Conservation (phyloP, 2,329 filamentous ascomycete species). For the Huntiella omanensis region DNA sequence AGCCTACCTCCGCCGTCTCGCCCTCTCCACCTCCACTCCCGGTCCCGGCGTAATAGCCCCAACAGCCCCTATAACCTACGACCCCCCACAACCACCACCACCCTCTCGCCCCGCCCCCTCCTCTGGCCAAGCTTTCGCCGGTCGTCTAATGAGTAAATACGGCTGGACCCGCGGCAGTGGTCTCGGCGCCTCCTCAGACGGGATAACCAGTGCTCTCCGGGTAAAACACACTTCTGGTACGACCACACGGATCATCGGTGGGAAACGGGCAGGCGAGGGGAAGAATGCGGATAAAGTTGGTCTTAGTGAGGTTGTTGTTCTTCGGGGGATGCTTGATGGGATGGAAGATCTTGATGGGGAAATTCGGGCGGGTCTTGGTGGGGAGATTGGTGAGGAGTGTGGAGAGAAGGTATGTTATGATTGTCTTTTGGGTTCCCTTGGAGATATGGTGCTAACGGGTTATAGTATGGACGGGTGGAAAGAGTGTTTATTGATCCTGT, state of each 20-base stretch:
- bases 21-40: conserved; percentile 28
- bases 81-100: conserved; percentile 17
- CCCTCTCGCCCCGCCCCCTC: conserved; percentile 15
- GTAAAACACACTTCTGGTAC: conserved; percentile 49
- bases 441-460: conserved; percentile 3
- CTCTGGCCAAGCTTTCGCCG: conserved; percentile 51
- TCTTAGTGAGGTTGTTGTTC: conserved; percentile 57
- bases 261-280: conserved; percentile 33
- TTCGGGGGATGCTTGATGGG: conserved; percentile 70
- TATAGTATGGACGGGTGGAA: conserved; percentile 64
- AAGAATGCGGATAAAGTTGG: conserved; percentile 36
- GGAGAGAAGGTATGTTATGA: conserved; percentile 44
- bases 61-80: conserved; percentile 36
- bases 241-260: conserved; percentile 65
- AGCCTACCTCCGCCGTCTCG: conserved; percentile 44
- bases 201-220: conserved; percentile 68
- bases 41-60: conserved; percentile 31
- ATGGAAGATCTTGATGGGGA: conserved; percentile 62
- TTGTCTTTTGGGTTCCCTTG: not conserved
- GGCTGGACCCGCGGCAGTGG: conserved; percentile 82
- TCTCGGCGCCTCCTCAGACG: conserved; percentile 61
- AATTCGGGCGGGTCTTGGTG: conserved; percentile 55
- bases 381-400: conserved; percentile 93
- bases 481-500: conserved; percentile 54
- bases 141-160: conserved; percentile 80